Evolutionary conservation across 495 filamentous ascomycete genomes (phyloP), one percentile per base, ranked within the genome.

Genomic region (Neurospora tetrasperma): DNA sequence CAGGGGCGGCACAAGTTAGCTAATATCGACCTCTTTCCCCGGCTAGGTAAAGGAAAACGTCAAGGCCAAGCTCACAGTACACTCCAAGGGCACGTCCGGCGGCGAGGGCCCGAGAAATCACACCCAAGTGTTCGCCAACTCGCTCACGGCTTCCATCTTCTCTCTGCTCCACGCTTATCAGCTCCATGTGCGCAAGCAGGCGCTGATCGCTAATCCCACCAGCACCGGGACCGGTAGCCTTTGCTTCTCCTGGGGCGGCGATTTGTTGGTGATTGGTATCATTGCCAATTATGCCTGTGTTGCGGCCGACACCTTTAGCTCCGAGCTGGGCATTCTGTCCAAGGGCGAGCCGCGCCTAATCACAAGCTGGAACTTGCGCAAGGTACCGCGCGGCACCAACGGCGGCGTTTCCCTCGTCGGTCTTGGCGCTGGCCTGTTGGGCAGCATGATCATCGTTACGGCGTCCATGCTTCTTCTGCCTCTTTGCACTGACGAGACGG

Each of bases 271-370:
- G 3, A 75, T 88, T 23, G 87, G 88, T 8, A 86, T 90, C 71
- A 85, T 90, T 66, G 85, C 87, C 41, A 92, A 98, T 83, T 99
- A 99, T 75, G 96, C 93, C 42, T 92, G 93, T 35, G 93, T 95
- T 27, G 90, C 94, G 14, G 92, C 96, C 40, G 96, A 99, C 79
- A 99, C 96, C 6, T 96, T 97, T 82, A 94, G 92, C 71, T 98
- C 94, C 14, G 96, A 99, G 82, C 89, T 98, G 16, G 96, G 84
- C 8, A 99, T 99, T 69, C 86, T 98, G 20, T 91, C 94, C 20
- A 89, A 86, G 73, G 86, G 85, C 31, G 82, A 86, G 44, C 96
- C 96, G 1, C 87, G 93, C 20, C 88, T 99, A n/a, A 94, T 99
- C 71, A 97, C 93, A 5, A 93, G 93, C 38, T 87, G 87, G 31